A percentile compares a stretch with the other conserved stretches of the same genome.
Conservation (phyloP, 2,329 filamentous ascomycete species). For the Ascochyta fabae region DNA sequence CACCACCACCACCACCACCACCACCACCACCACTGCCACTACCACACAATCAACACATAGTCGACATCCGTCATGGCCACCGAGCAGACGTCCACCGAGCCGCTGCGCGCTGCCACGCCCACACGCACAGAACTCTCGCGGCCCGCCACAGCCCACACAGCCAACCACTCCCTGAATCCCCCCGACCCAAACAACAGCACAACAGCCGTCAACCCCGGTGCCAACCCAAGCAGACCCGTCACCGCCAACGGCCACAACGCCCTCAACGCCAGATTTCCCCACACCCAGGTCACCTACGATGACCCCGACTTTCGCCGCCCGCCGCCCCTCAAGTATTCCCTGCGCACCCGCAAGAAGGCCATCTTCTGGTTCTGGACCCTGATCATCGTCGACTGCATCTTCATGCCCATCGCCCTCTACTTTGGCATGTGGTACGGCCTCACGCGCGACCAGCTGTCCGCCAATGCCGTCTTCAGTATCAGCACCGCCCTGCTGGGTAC, state of each 20-base stretch:
- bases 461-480: slow-evolving; percentile 61
- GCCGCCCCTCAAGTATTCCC: slow-evolving; percentile 63
- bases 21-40: neutral
- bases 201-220: slow-evolving; percentile 25
- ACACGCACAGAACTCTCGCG: slow-evolving; percentile 8
- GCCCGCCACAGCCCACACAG: slow-evolving; percentile 16
- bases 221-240: slow-evolving; percentile 33
- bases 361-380: slow-evolving; percentile 66
- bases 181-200: slow-evolving; percentile 23
- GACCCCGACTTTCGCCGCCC: slow-evolving; percentile 52
- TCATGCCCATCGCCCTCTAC: slow-evolving; percentile 65
- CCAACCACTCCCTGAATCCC: slow-evolving; percentile 23
- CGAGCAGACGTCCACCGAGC: slow-evolving; percentile 40
- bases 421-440: slow-evolving; percentile 67
- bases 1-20: no score
- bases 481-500: slow-evolving; percentile 61
- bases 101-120: slow-evolving; percentile 32
- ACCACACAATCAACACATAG: neutral
- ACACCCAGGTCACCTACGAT: slow-evolving; percentile 50
- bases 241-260: slow-evolving; percentile 32
- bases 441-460: slow-evolving; percentile 52
- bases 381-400: slow-evolving; percentile 64
- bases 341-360: slow-evolving; percentile 60
- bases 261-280: slow-evolving; percentile 45
- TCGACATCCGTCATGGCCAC: slow-evolving; percentile 30